Percentiles rank a stretch among this genome's conserved stretches.
Conservation (phyloP, 2,329 filamentous ascomycete genomes). For the Penicillium sp. region DNA sequence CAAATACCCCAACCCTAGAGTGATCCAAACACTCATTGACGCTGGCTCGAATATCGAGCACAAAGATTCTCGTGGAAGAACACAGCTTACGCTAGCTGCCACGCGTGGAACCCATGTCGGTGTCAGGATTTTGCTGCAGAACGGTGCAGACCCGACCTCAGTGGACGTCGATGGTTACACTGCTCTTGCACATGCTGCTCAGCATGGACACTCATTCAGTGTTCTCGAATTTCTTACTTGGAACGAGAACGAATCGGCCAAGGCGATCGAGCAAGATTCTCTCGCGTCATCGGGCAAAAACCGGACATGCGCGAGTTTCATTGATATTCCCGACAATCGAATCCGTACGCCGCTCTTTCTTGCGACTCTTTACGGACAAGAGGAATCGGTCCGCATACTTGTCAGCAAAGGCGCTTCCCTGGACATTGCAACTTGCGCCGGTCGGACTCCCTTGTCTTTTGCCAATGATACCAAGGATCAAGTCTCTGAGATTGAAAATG, state of each 20-base stretch:
- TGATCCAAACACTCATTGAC: conserved; percentile 1
- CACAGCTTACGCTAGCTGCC: neutral
- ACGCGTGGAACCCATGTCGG: neutral
- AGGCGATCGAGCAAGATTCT: neutral
- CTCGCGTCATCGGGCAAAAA: neutral
- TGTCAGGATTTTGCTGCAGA: neutral
- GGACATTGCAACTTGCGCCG: neutral
- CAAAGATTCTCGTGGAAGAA: neutral
- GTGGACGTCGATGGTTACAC: neutral
- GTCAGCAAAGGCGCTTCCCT: neutral
- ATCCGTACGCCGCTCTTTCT: conserved; percentile 10
- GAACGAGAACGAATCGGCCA: neutral
- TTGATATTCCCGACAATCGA: conserved; percentile 3
- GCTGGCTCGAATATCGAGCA: neutral
- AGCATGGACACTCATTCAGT: neutral
- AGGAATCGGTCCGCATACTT: neutral
- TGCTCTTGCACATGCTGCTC: conserved; percentile 1
- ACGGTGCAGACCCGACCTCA: neutral
- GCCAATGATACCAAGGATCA: neutral
- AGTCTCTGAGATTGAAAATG: neutral
- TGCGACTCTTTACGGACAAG: conserved; percentile 4
- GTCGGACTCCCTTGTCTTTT: neutral
- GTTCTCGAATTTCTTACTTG: neutral
- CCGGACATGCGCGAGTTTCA: neutral
- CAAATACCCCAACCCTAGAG: neutral